These are phyloP conservation scores for Podila minutissima DNA, from an alignment of 192 early-diverging fungal genomes.

Conservation along the genomic window DNA sequence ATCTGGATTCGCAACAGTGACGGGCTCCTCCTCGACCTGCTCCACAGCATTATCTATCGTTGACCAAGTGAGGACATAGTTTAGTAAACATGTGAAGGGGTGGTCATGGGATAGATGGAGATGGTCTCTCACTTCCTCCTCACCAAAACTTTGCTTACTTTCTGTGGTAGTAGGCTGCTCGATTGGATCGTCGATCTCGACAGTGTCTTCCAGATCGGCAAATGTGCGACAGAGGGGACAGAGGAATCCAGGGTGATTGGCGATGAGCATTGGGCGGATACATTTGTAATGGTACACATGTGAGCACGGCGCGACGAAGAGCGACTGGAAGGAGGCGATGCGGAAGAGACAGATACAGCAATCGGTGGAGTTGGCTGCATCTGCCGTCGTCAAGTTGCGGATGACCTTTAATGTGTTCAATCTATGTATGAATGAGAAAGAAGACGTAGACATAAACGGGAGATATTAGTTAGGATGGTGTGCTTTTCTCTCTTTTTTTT, in stretches of 20 bases:
- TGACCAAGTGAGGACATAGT: not conserved
- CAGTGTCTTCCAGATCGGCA: constrained; percentile 88
- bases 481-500: not conserved
- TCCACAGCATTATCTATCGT: not conserved
- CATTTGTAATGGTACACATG: constrained; percentile 96
- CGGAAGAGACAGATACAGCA: constrained; percentile 94
- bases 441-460: not conserved
- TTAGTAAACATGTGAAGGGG: too few relatives aligned
- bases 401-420: constrained; percentile 58
- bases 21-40: not conserved
- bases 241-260: constrained; percentile 77
- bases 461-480: not conserved
- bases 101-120: too few relatives aligned
- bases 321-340: constrained; percentile 87
- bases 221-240: constrained; percentile 94
- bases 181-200: constrained; percentile 66
- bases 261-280: constrained; percentile 81
- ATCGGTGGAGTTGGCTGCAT: constrained; percentile 60
- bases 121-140: too few relatives aligned
- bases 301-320: constrained; percentile 93
- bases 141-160: not conserved
- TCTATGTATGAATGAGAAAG: constrained; percentile 21
- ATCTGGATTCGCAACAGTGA: not conserved
- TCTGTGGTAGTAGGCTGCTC: constrained; percentile 34
- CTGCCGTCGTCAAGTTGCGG: constrained; percentile 58